Evolutionary conservation across 2,329 filamentous ascomycete species (phyloP), one percentile per base, ranked within the genome.

Genomic region (Phyllosticta citribraziliensis): DNA sequence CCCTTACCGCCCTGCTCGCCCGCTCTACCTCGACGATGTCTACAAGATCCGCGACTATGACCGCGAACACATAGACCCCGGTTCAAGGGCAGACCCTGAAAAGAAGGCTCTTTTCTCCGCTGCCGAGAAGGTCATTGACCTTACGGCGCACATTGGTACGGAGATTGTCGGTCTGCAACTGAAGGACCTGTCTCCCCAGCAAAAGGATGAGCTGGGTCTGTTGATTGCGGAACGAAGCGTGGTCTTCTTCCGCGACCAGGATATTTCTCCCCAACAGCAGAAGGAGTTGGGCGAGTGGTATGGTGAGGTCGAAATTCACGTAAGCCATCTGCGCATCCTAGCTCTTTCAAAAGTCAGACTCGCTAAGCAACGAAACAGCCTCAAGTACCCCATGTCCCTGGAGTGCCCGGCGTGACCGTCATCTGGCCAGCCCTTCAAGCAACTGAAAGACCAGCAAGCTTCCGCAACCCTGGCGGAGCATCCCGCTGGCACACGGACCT

Each of bases 401-500:
- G 86, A 1, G 75, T 88, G 0, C 76, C 58, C 1, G 64, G 66
- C 14, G 63, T 69, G 1, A 82, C 80, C 0, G 84, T 89, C 5
- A 86, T 89, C 55, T 89, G 87, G 87, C 87, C 87, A 0, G 86
- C 81, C 35, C 79, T 89, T 0, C 78, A 80, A 40, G 85, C 84
- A 0, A 85, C 82, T 0, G 87, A 89, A 69, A 70, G 74, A 1
- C 70, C 77, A 2, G 81, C 85, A 3, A 81, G 78, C 67, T 89
- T 89, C 76, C 81, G 87, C 61, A 78, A 83, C 22, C 86, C 86
- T 0, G 86, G 86, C 27, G 86, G 87, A 2, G 84, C 86, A 1
- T 85, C 84, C 0, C 74, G 82, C 55, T 89, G 86, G 87, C 87
- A 89, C 70, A 82, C 82, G 8, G 86, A 89, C 67, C 79, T 89